A percentile compares a stretch with the other conserved stretches of the same genome.
These are phyloP conservation scores for Termitomyces sp. DNA, from an alignment of 768 basidiomycete genomes.

Conservation along the genomic window DNA sequence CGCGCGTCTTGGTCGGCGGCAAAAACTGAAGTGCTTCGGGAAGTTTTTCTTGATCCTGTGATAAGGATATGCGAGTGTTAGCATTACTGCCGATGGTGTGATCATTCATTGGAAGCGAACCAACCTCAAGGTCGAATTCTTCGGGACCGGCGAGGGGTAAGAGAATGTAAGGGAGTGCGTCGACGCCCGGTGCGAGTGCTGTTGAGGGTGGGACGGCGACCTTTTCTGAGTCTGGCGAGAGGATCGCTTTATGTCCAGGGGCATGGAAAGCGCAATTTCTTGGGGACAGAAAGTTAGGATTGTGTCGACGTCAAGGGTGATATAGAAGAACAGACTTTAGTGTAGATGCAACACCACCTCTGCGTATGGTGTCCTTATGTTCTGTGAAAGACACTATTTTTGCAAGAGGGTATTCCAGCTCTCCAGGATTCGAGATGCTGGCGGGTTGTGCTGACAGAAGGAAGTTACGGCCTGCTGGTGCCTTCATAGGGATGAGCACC, in stretches of 20 bases:
- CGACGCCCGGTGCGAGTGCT: conserved; percentile 68
- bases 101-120: conserved; percentile 28
- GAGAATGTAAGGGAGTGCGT: conserved; percentile 80
- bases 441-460: conserved; percentile 68
- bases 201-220: conserved; percentile 58
- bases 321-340: conserved; percentile 62
- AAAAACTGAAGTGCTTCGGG: conserved; percentile 85
- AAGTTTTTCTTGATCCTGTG: conserved; percentile 83
- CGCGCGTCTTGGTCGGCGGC: conserved; percentile 79
- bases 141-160: conserved; percentile 93
- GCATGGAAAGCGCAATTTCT: conserved; percentile 81
- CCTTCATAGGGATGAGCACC: conserved; percentile 35
- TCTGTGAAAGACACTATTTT: conserved; percentile 88
- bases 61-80: not conserved
- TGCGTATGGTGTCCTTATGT: conserved; percentile 79
- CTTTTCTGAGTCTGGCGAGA: conserved; percentile 57
- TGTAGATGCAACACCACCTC: conserved; percentile 82
- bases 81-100: not conserved
- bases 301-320: not conserved
- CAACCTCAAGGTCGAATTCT: conserved; percentile 88
- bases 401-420: conserved; percentile 75
- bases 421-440: conserved; percentile 41
- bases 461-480: conserved; percentile 72
- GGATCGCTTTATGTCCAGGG: conserved; percentile 65
- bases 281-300: not conserved